A percentile compares a stretch with the other conserved stretches of the same genome.
These are phyloP conservation scores for Cornus controversa DNA, from an alignment of 148 eudicot genomes.

Conservation along the genomic window DNA sequence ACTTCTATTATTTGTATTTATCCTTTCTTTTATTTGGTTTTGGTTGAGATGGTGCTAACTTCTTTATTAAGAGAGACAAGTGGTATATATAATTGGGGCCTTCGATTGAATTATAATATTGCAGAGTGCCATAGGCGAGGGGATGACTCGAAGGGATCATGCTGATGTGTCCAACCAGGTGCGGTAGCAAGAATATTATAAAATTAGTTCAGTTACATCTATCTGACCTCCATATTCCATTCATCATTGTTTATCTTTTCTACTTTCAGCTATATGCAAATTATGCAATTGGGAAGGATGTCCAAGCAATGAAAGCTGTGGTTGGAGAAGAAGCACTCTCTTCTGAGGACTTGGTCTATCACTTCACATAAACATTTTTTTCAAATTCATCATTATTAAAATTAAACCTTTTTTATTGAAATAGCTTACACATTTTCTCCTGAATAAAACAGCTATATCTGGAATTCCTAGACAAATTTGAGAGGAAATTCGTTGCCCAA, in stretches of 20 bases:
- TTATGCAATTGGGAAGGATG: conserved; percentile 99
- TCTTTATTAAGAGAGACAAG: too few species aligned
- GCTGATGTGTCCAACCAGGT: conserved; percentile 99
- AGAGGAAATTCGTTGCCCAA: conserved; percentile 94
- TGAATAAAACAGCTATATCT: conserved; percentile 64
- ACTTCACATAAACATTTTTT: background rate
- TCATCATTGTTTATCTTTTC: background rate
- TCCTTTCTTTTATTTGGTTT: too few species aligned
- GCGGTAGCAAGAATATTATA: background rate
- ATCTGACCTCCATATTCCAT: background rate
- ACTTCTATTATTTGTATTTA: too few species aligned
- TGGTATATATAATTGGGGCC: too few species aligned
- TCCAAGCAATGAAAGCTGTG: conserved; percentile 99
- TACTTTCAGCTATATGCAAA: conserved; percentile 81
- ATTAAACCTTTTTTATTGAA: background rate
- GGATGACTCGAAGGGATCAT: conserved; percentile 98
- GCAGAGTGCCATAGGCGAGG: conserved; percentile 99
- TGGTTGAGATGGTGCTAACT: too few species aligned
- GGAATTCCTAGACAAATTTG: conserved; percentile 95
- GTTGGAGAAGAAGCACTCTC: conserved; percentile 99
- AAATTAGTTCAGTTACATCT: background rate
- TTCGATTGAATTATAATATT: conserved; percentile 2
- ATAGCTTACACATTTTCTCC: background rate
- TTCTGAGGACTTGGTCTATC: conserved; percentile 86
- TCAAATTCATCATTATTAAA: background rate